phyloP scores from a whole-genome alignment of 129 eudicot genomes.

The Mikania micrantha region DNA sequence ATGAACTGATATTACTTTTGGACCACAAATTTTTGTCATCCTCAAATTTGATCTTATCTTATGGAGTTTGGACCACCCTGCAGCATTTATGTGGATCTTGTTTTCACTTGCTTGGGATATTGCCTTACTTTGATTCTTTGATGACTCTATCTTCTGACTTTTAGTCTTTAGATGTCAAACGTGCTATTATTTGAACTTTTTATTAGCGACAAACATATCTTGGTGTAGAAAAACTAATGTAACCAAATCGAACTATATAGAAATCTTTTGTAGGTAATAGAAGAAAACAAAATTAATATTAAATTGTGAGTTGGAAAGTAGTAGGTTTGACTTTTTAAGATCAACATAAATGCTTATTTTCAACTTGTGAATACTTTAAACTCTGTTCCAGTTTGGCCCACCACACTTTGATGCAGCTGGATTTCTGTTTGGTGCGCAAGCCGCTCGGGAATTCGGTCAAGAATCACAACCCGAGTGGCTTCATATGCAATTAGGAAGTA shows the following conservation, averaged over 20 bases:
- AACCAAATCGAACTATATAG: background rate
- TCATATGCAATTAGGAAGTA: conserved; percentile 80
- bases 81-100: conserved; percentile 22
- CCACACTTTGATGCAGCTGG: conserved; percentile 60
- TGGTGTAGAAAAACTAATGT: background rate
- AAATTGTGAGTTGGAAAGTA: background rate
- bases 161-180: conserved; percentile 2
- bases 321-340: conserved; percentile 6
- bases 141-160: conserved; percentile 13
- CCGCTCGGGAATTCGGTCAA: conserved; percentile 58
- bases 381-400: conserved; percentile 48
- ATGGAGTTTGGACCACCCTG: conserved; percentile 30
- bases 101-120: conserved; percentile 24
- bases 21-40: conserved; percentile 33
- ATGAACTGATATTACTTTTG: conserved; percentile 19
- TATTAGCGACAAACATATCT: background rate
- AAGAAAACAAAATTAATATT: background rate
- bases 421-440: conserved; percentile 57
- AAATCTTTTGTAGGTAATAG: background rate
- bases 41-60: conserved; percentile 11
- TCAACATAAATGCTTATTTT: conserved; percentile 9
- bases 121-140: conserved; percentile 12
- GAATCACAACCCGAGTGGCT: conserved; percentile 78
- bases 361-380: background rate
- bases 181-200: background rate